Base-by-base conservation (phyloP, 805 yeast species). In the Kazachstania viticola region DNA sequence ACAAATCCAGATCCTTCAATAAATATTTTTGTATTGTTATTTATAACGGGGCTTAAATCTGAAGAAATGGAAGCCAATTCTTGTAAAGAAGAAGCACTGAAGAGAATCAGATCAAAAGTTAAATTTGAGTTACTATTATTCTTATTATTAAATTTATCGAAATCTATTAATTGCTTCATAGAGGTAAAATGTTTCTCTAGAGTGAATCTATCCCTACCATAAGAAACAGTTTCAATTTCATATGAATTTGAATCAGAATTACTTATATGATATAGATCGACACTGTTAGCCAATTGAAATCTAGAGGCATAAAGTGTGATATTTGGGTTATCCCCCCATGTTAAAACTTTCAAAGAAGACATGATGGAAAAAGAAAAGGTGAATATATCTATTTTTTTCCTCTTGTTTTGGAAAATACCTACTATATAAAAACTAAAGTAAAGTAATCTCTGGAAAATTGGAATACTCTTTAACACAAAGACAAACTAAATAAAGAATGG, bases 1-100 rank as follows among this genome's bases (percentile, higher is more conserved):
- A 80, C 71, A 48, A 70, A 79, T 4, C 83, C 82, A 2, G 83
- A 72, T 30, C 76, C 69, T 55, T 80, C 93, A 23, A 80, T 58
- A 17, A 79, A 58, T 3, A 80, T 57, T 21, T 74, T 59, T 17
- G 84, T 66, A 25, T 50, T 66, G 38, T 51, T 51, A 30, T 56
- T 57, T 23, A 70, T 39, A 17, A 64, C 38, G 0, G 63, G 50
- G 5, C 56, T 43, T 28, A 71, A 42, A 25, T 58, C 55, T 3
- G 60, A 36, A 14, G 70, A 58, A 9, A 64, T 25, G 1, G 60
- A 47, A 3, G 75, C 64, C 18, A 72, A 53, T 34, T 69, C 74
- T 45, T 72, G 76, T 31, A 72, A 46, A 0, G 75, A 70, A 9
- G 54, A 48, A 0, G 73, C 66, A 9, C 71, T 62, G 5, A 71